Conservation (phyloP, 768 basidiomycete species). For the Russula vinacea region DNA sequence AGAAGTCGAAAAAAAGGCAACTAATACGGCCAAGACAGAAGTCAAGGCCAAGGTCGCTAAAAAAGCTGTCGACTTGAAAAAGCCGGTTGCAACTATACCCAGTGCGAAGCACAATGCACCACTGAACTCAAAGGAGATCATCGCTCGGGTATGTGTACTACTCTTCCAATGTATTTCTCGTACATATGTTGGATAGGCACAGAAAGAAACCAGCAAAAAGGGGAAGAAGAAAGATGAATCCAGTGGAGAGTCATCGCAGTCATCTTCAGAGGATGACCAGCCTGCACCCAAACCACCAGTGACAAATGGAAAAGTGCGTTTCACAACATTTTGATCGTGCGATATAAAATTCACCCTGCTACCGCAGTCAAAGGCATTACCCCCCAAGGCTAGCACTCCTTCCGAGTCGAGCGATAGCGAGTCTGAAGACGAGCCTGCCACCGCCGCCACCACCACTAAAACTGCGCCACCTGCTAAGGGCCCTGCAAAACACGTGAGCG, state of each 20-base stretch:
- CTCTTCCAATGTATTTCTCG: neutral
- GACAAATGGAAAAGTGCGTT: constrained; percentile 20
- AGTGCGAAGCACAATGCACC: constrained; percentile 34
- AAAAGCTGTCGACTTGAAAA: constrained; percentile 39
- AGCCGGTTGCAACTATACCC: constrained; percentile 23
- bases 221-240: constrained; percentile 31
- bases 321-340: neutral
- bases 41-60: constrained; percentile 35
- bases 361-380: constrained; percentile 36
- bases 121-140: constrained; percentile 44
- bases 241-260: constrained; percentile 36
- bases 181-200: neutral
- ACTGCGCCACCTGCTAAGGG: neutral
- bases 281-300: constrained; percentile 34
- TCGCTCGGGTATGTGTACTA: constrained; percentile 39
- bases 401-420: constrained; percentile 29
- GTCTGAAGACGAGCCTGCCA: constrained; percentile 10
- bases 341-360: neutral
- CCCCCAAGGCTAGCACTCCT: constrained; percentile 32
- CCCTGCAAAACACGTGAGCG: neutral
- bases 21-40: constrained; percentile 31
- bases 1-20: constrained; percentile 39
- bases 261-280: constrained; percentile 41
- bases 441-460: neutral
- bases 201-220: constrained; percentile 27